Evolutionary conservation across 2,329 filamentous ascomycete genomes (phyloP), one percentile per base, ranked within the genome.

Genomic region (Ophiostoma sp.): DNA sequence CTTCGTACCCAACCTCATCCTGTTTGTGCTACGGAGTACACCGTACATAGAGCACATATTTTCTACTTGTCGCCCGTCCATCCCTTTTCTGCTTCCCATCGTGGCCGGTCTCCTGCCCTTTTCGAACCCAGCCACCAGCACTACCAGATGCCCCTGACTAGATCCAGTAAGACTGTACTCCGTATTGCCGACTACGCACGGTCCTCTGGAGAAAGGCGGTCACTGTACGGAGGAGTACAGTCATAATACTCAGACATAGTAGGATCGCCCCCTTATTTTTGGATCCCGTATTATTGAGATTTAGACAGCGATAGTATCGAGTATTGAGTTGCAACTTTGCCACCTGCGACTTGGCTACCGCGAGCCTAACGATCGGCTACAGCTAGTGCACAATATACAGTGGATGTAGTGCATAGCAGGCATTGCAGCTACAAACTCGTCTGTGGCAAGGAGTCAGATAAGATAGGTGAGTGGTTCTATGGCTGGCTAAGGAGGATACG

Each of bases 101-200:
- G 15, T 36, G 60, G 31, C 31, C 60, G 60, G 60, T 36, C 60
- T 67, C 66, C 66, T 67, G 44, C 67, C 67, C 48, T 64, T 39
- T 64, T 64, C 52, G 52, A 39, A 39, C 8, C 39, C 11, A 57
- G 23, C 52, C 52, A 10, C 31, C 31, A 7, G 23, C 15, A 35
- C 20, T 36, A 68, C n/a, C 15, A n/a, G 20, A 20, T 44, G 20
- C 67, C 69, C 69, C 69, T 64, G 60, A 64, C 60, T 64, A 64
- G 15, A 64, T 64, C 60, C 33, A 64, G 60, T 64, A 33, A 41
- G 20, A 52, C 23, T 69, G 52, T 66, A 54, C 67, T 60, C 23
- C 67, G 52, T 66, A 54, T 68, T 60, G 70, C 67, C 67, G 70
- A 69, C 67, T 39, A 69, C 64, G 70, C 70, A 71, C 70, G 70